Evolutionary conservation across 306 rosid genomes (phyloP), one percentile per base, ranked within the genome.

Genomic region (Corylus americana): DNA sequence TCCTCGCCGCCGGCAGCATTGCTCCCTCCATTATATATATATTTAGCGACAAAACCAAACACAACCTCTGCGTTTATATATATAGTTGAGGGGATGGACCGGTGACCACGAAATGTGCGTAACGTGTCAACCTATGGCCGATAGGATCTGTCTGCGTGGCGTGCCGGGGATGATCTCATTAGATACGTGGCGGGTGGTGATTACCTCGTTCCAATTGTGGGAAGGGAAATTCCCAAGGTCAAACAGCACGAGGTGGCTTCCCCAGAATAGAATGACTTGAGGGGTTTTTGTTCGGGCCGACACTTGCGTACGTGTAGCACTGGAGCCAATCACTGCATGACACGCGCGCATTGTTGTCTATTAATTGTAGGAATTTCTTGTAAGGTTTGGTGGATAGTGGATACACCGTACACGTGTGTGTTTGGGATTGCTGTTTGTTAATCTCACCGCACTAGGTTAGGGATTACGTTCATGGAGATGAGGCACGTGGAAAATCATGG

Each of bases 21-120:
- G 72, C 78, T 53, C 51, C 78, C 80, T 84, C 88, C 85, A 84
- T 63, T 22, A 22, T 22, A 22, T 8, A 0, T 3, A 2, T 20
- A 25, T 31, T 4, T 51, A 48, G 20, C 20, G 31, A 62, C 29
- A 20, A 62, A 14, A 9, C 9, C 8, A 66, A 17, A 35, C 8
- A 68, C 1, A 7, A 14, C 1, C 0, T 29, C 35, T 29, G 35
- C 35, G 2, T 4, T 48, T n/a, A n/a, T 22, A 22, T 78, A 55
- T 62, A 63, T 62, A 39, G 3, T 8, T 31, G 44, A 22, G 55
- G 6, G 35, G 35, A 31, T 31, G 35, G 5, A 5, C 1, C 12
- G 0, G 0, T 14, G 14, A 37, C 8, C 17, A 75, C 77, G 76
- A 57, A 57, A 81, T 8, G 45, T 42, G 7, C 45, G 51, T 8